These are phyloP conservation scores for Picochlorum sp. DNA, from an alignment of 139 green algal species.

Conservation along the genomic window DNA sequence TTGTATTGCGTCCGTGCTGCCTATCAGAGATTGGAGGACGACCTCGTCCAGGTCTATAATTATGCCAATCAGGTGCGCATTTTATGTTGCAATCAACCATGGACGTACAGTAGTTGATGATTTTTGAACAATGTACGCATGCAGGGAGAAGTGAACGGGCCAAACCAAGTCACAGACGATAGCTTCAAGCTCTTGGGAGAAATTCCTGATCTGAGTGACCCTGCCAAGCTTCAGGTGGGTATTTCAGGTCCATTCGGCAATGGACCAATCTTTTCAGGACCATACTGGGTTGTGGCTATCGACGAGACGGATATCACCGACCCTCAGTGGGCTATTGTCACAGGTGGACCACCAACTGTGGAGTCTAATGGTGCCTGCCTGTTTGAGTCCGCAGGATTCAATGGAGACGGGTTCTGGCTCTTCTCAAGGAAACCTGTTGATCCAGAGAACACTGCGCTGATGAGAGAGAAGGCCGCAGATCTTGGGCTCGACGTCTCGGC, in stretches of 20 bases:
- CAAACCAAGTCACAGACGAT: not conserved
- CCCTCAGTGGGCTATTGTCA: constrained; percentile 12
- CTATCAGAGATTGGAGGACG: not conserved
- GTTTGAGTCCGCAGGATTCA: not conserved
- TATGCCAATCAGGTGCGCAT: not conserved
- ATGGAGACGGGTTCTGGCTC: constrained; percentile 8
- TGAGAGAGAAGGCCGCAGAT: not conserved
- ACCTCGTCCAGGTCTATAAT: constrained; percentile 2
- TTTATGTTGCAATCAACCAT: too few relatives aligned
- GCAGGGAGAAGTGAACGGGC: constrained; percentile 5
- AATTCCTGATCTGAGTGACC: constrained; percentile 1
- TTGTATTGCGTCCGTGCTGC: constrained; percentile 9
- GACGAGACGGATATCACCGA: not conserved
- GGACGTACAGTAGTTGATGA: too few relatives aligned
- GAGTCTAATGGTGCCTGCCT: constrained; percentile 1
- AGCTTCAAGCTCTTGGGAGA: not conserved
- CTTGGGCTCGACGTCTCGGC: not conserved
- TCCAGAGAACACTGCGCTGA: constrained; percentile 8
- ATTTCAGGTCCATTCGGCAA: constrained; percentile 5
- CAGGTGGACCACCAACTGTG: constrained; percentile 9
- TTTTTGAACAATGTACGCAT: not conserved
- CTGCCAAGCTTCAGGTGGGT: constrained; percentile 7
- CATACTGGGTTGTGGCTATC: constrained; percentile 13
- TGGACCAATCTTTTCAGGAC: not conserved
- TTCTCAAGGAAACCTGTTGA: constrained; percentile 9